Conservation (phyloP, 2,329 filamentous ascomycete genomes). For the Exophiala oligosperma region DNA sequence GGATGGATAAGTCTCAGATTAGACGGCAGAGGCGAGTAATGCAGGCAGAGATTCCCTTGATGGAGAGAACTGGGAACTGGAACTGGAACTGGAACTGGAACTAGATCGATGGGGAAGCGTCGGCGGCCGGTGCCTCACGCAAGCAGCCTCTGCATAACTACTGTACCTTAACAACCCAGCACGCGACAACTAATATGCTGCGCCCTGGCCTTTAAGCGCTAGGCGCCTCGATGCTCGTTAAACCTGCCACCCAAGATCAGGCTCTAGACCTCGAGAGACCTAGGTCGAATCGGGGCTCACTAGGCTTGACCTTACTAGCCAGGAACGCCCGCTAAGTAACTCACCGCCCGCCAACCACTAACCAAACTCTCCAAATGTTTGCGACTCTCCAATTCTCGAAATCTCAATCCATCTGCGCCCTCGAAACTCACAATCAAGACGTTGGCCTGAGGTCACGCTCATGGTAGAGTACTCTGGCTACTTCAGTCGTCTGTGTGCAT, state of each 20-base stretch:
- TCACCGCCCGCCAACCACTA: background rate
- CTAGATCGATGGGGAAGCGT: background rate
- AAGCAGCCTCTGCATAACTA: background rate
- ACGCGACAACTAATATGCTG: background rate
- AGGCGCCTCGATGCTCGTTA: background rate
- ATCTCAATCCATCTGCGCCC: background rate
- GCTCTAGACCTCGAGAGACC: too few species aligned
- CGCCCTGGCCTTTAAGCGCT: background rate
- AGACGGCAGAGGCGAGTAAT: background rate
- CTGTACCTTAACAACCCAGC: background rate
- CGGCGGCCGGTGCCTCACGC: background rate
- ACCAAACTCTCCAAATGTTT: background rate
- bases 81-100: background rate
- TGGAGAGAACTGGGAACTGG: background rate
- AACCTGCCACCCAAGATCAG: background rate
- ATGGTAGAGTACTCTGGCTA: background rate
- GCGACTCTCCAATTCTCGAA: background rate
- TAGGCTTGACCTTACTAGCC: background rate
- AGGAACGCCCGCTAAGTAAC: background rate
- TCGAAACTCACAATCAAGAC: background rate
- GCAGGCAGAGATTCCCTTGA: background rate
- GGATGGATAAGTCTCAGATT: conserved; percentile 12
- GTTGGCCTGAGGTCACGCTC: background rate
- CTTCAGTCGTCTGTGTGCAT: conserved; percentile 20
- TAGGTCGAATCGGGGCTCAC: background rate